These are phyloP conservation scores for Nepenthes mirabilis DNA, from an alignment of 148 eudicot genomes.

Conservation along the genomic window DNA sequence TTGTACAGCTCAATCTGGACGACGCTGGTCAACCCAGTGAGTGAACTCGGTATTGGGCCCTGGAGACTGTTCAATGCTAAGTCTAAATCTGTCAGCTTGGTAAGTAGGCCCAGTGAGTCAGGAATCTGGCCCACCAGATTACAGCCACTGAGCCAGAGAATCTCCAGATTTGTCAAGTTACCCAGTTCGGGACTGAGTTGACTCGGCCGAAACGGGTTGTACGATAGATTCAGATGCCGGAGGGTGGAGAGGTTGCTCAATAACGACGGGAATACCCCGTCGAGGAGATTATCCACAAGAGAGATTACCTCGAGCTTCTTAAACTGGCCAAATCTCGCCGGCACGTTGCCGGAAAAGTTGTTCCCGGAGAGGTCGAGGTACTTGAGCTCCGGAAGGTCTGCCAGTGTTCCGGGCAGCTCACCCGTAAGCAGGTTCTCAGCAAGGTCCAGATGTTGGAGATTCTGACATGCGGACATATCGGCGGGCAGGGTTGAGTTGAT, in stretches of 20 bases:
- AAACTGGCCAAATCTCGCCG: slow-evolving; percentile 41
- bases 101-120: slow-evolving; percentile 41
- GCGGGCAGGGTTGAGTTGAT: slow-evolving; percentile 41
- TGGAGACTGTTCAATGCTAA: slow-evolving; percentile 32
- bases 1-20: slow-evolving; percentile 57
- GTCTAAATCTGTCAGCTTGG: slow-evolving; percentile 38
- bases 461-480: slow-evolving; percentile 24
- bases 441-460: slow-evolving; percentile 34
- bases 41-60: slow-evolving; percentile 46
- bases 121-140: slow-evolving; percentile 56
- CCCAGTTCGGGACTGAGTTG: slow-evolving; percentile 54
- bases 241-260: slow-evolving; percentile 45
- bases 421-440: slow-evolving; percentile 45
- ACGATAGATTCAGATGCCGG: slow-evolving; percentile 45
- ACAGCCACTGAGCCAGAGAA: slow-evolving; percentile 42
- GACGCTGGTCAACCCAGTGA: slow-evolving; percentile 36
- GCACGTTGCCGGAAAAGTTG: slow-evolving; percentile 70
- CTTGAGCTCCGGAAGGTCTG: slow-evolving; percentile 18
- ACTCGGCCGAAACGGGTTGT: slow-evolving; percentile 55
- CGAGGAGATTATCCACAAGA: slow-evolving; percentile 40
- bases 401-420: slow-evolving; percentile 19
- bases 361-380: slow-evolving; percentile 51
- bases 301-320: slow-evolving; percentile 38
- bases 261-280: slow-evolving; percentile 45
- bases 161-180: slow-evolving; percentile 31